Percentiles rank a stretch among this genome's conserved stretches.
Evolutionary conservation across 345 rosid genomes (phyloP).

Genomic region (Xanthoceras sorbifolium): DNA sequence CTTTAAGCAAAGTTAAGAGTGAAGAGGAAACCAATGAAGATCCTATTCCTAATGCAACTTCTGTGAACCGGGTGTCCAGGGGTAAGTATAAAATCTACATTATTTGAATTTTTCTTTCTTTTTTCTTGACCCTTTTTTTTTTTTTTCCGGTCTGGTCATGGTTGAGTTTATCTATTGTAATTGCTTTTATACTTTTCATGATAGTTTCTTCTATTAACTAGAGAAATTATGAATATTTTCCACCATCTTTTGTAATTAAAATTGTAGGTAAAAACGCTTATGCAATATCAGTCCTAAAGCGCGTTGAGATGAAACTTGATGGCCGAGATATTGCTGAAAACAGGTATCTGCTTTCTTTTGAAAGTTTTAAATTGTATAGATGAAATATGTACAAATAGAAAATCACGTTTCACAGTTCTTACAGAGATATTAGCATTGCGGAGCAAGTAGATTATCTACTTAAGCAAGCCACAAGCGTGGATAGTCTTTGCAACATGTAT

Average conservation of each 20-base stretch:
- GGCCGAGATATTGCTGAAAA: conserved; percentile 67
- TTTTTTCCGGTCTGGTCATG: neutral
- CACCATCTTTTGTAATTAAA: conserved; percentile 7
- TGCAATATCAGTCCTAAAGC: conserved; percentile 75
- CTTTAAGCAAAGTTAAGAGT: conserved; percentile 34
- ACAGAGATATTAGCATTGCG: conserved; percentile 63
- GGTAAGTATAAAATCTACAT: conserved; percentile 45
- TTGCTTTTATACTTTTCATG: neutral
- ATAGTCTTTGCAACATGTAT: conserved; percentile 96
- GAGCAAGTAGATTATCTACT: conserved; percentile 91
- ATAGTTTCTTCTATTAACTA: neutral
- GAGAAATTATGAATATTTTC: conserved; percentile 10
- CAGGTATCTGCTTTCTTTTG: conserved; percentile 42
- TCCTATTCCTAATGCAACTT: conserved; percentile 38
- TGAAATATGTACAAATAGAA: neutral
- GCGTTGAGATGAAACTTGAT: conserved; percentile 82
- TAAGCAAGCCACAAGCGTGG: conserved; percentile 80
- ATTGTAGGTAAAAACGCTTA: conserved; percentile 77
- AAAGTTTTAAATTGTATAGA: neutral
- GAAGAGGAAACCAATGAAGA: conserved; percentile 51
- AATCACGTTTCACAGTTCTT: conserved; percentile 9
- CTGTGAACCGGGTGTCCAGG: conserved; percentile 44
- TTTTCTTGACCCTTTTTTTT: conserved; percentile 12
- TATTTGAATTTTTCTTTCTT: neutral
- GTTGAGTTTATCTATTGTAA: neutral